Conservation (phyloP, 1,139 yeast species). For the Taphrina flavorubra region DNA sequence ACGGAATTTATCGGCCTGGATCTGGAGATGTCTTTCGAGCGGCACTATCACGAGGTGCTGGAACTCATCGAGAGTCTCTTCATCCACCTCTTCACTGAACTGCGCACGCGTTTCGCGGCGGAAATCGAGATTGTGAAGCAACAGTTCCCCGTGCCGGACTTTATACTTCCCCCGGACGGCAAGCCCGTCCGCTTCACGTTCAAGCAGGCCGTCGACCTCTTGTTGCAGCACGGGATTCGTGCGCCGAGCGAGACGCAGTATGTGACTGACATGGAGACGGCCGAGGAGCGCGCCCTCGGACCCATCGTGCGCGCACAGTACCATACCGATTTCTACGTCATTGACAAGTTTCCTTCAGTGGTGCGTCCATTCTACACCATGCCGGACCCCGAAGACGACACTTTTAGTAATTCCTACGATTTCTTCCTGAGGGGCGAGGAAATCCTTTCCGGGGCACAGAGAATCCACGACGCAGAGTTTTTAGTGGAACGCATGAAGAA, state of each 20-base stretch:
- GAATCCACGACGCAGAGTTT: conserved; percentile 90
- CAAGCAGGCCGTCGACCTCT: conserved; percentile 86
- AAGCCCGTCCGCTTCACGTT: conserved; percentile 89
- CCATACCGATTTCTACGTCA: conserved; percentile 95
- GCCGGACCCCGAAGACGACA: conserved; percentile 93
- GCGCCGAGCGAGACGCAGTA: conserved; percentile 51
- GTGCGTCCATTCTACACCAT: conserved; percentile 98
- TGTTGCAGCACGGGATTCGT: conserved; percentile 69
- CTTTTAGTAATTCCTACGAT: conserved; percentile 66
- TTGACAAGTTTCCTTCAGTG: conserved; percentile 96
- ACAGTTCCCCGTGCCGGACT: conserved; percentile 97
- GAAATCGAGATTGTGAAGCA: conserved; percentile 90
- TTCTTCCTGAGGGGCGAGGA: conserved; percentile 99
- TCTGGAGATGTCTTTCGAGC: conserved; percentile 97
- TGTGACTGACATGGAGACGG: conserved; percentile 75
- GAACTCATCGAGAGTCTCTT: conserved; percentile 84
- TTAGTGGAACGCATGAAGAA: conserved; percentile 79
- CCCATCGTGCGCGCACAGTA: conserved; percentile 88
- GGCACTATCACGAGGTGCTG: conserved; percentile 93
- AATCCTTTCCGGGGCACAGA: conserved; percentile 97
- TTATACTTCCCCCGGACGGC: conserved; percentile 77
- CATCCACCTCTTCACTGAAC: conserved; percentile 82
- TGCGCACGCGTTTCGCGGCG: conserved; percentile 74
- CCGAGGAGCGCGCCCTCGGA: conserved; percentile 92
- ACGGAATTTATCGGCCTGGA: conserved; percentile 98